phyloP scores from a whole-genome alignment of 2,329 filamentous ascomycete genomes.

The Apiospora sp. region DNA sequence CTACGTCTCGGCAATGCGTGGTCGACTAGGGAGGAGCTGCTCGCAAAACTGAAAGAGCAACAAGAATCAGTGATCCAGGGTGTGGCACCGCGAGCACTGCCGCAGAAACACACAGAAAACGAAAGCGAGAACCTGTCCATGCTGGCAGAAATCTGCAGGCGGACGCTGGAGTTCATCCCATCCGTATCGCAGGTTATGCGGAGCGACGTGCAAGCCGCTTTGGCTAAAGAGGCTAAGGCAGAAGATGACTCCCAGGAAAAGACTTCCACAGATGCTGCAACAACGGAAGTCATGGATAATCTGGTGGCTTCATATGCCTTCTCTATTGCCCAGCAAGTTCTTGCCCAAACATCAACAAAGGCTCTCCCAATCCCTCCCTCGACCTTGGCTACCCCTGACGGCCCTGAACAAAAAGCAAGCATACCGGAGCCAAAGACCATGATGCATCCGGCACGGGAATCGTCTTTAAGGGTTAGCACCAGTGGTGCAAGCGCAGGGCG shows the following conservation, averaged over 20 bases:
- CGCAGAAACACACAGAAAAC: slow-evolving; percentile 57
- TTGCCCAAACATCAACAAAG: slow-evolving; percentile 77
- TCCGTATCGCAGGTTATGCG: slow-evolving; percentile 81
- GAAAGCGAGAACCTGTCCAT: slow-evolving; percentile 78
- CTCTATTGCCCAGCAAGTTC: slow-evolving; percentile 76
- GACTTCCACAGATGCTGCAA: slow-evolving; percentile 42
- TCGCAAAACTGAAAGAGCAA: slow-evolving; percentile 69
- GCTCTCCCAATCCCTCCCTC: slow-evolving; percentile 72
- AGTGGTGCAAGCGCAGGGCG: slow-evolving; percentile 39
- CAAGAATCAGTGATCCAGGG: slow-evolving; percentile 65
- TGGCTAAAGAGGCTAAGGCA: slow-evolving; percentile 51
- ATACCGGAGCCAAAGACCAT: slow-evolving; percentile 75
- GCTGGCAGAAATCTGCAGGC: slow-evolving; percentile 85
- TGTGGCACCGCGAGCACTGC: slow-evolving; percentile 60
- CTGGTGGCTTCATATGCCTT: slow-evolving; percentile 82
- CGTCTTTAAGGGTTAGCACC: slow-evolving; percentile 62
- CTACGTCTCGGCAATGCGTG: slow-evolving; percentile 81
- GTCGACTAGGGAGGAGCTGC: slow-evolving; percentile 67
- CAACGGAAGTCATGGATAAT: slow-evolving; percentile 71
- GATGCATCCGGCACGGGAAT: slow-evolving; percentile 72
- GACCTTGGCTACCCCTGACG: slow-evolving; percentile 54
- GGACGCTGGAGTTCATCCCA: slow-evolving; percentile 85
- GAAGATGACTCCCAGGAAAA: slow-evolving; percentile 45
- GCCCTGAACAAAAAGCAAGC: slow-evolving; percentile 66
- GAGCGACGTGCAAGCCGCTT: slow-evolving; percentile 75